Evolutionary conservation across 108 stramenopile genomes (phyloP).

Genomic region (Pseudonitzschia multiseries): DNA sequence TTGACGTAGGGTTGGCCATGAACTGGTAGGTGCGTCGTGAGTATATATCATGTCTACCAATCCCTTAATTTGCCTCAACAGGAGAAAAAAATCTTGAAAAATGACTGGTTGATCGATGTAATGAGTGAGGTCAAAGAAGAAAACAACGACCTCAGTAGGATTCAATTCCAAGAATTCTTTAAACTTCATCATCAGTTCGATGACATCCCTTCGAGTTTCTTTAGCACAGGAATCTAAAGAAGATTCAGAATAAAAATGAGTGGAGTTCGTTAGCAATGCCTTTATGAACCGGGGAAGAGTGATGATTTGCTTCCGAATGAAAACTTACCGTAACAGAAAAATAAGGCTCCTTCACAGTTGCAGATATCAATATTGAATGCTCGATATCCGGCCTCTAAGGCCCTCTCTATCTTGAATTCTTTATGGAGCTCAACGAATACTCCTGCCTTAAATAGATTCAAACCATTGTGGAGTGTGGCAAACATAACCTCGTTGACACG

Average conservation of each 20-base stretch:
- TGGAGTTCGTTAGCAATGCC: background rate
- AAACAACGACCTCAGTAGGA: slow-evolving; percentile 58
- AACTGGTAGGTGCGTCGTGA: slow-evolving; percentile 14
- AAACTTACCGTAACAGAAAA: slow-evolving; percentile 51
- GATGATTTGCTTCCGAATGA: background rate
- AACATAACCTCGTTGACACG: slow-evolving; percentile 57
- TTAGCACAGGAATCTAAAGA: slow-evolving; percentile 35
- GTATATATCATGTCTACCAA: slow-evolving; percentile 30
- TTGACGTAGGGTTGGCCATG: slow-evolving; percentile 64
- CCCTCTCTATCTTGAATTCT: slow-evolving; percentile 48
- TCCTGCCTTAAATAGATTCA: slow-evolving; percentile 44
- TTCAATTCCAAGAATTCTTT: slow-evolving; percentile 50
- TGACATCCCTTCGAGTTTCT: slow-evolving; percentile 42
- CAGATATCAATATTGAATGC: slow-evolving; percentile 66
- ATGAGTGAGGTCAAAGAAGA: slow-evolving; percentile 57
- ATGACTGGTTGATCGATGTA: slow-evolving; percentile 33
- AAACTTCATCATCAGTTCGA: slow-evolving; percentile 46
- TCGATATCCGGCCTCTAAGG: slow-evolving; percentile 69
- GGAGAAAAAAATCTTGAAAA: slow-evolving; percentile 25
- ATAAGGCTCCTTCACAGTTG: slow-evolving; percentile 48
- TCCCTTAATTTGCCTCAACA: slow-evolving; percentile 25
- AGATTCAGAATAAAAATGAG: background rate
- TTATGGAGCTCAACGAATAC: slow-evolving; percentile 51
- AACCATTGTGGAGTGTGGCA: slow-evolving; percentile 70
- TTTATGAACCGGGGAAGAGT: background rate